phyloP scores from a whole-genome alignment of 208 protist genomes.

The Trypanosoma boissoni region DNA sequence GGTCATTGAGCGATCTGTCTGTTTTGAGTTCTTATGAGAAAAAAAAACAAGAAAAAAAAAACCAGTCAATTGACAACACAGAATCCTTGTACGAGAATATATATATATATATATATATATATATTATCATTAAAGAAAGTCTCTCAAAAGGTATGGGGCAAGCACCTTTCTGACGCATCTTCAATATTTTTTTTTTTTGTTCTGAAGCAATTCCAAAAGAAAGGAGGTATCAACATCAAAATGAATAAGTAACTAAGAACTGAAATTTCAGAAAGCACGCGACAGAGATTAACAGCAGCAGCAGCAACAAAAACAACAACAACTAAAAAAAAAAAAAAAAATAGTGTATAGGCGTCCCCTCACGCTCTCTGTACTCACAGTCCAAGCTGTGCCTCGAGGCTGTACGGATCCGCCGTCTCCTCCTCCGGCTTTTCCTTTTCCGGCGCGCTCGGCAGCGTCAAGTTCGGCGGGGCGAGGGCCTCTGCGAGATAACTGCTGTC shows the following conservation, averaged over 20 bases:
- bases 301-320: conserved; percentile 7
- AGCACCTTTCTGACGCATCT: too few species aligned
- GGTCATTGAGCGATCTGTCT: background rate
- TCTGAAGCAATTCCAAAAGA: too few species aligned
- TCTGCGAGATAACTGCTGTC: conserved; percentile 82
- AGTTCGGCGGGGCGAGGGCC: conserved; percentile 67
- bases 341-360: background rate
- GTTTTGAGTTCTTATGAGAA: conserved; percentile 8
- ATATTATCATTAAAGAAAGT: too few species aligned
- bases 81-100: conserved; percentile 16
- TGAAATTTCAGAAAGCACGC: too few species aligned
- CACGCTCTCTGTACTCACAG: conserved; percentile 31
- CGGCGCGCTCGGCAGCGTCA: conserved; percentile 55
- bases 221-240: background rate
- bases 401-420: conserved; percentile 63
- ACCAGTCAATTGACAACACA: background rate
- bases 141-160: too few species aligned
- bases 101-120: conserved; percentile 13
- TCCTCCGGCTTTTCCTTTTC: conserved; percentile 31
- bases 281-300: too few species aligned
- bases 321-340: conserved; percentile 18
- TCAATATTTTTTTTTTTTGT: too few species aligned
- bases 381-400: conserved; percentile 83
- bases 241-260: background rate
- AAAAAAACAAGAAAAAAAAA: conserved; percentile 13